Evolutionary conservation across 2,329 filamentous ascomycete species (phyloP), one percentile per base, ranked within the genome.

Genomic region (Penicillium sp.): DNA sequence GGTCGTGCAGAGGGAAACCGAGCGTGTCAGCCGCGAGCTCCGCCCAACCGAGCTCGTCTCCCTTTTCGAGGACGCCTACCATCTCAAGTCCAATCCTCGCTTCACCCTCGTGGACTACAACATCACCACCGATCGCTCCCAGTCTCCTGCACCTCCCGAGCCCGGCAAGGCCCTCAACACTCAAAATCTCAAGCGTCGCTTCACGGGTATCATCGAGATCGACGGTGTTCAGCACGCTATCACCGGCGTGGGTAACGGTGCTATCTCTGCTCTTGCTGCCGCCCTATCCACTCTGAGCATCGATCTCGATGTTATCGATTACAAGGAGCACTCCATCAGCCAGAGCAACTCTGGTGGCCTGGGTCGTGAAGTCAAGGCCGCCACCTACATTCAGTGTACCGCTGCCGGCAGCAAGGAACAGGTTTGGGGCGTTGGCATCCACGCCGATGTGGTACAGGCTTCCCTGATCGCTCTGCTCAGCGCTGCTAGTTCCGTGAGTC

Each of bases 91-190:
- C 49, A 93, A 94, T 71, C 86, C 90, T 0, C 83, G 88, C 53
- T 95, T 97, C 75, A 83, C 76, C 62, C 78, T 97, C 26, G 75
- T 97, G 58, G 91, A 97, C 73, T 97, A 97, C 77, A 86, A 83
- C 63, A 96, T 97, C 73, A 82, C 81, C 3, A 83, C 87, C 11
- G 91, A 97, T 64, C 85, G 91, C 45, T 88, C 87, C 13, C 72
- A 74, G 13, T 90, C 87, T 0, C 88, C 90, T 3, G 81, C 78
- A 8, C 85, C 87, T 1, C 77, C 82, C 0, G 76, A 76, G 43
- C 74, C 79, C 1, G 85, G 86, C 57, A 86, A 85, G 72, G 86
- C 85, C 1, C 82, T 83, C 55, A 86, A 87, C 61, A 93, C 84
- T 39, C 83, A 82, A 67, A 86, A 90, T 66, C 76, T 93, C 48